Base-by-base conservation (phyloP, 768 basidiomycete species). In the Tylopilus plumbeoviolaceoides region DNA sequence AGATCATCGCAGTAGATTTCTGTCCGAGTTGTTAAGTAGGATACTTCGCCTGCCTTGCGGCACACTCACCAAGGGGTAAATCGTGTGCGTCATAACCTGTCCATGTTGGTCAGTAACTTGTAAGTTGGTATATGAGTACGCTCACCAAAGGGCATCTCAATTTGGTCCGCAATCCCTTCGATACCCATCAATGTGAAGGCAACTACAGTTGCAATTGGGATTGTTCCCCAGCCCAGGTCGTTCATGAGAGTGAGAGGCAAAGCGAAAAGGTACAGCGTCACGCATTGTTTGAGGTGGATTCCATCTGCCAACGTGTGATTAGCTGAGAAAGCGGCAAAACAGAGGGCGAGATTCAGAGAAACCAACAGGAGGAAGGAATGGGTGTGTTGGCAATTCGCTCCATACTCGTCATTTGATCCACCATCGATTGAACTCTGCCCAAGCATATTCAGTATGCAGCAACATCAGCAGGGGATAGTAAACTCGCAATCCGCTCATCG, bases 151-250 rank as follows among this genome's bases (percentile, higher is more conserved):
- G 95, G 95, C 85, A 89, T 89, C 69, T 97, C 94, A 59, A 95
- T 92, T 69, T 92, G 85, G 55, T 95, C 87, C 0, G 95, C 94
- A 58, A 97, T 98, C 5, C 92, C 93, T 75, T 97, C 94, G 47
- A 98, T 90, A 17, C 93, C 92, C 82, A 94, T 93, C 48, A 97
- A 80, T 1, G 89, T 94, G 73, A 95, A 93, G 8, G 91, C 84
- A 27, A 94, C 86, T 14, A 89, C 81, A 20, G 91, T 92, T 18
- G 91, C 84, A 23, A 94, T 76, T n/a, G 89, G 89, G 10, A 95
- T 77, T 64, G 88, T 89, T 44, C 77, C 80, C 88, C 90, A 93
- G 31, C 85, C 85, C 60, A 95, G 75, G 43, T 92, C 86, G 50
- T 83, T 79, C 42, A 94, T 83, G 28, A 98, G 78, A 2, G 89